Evolutionary conservation across 129 eudicot genomes (phyloP).

Genomic region (Artemisia tridentata): DNA sequence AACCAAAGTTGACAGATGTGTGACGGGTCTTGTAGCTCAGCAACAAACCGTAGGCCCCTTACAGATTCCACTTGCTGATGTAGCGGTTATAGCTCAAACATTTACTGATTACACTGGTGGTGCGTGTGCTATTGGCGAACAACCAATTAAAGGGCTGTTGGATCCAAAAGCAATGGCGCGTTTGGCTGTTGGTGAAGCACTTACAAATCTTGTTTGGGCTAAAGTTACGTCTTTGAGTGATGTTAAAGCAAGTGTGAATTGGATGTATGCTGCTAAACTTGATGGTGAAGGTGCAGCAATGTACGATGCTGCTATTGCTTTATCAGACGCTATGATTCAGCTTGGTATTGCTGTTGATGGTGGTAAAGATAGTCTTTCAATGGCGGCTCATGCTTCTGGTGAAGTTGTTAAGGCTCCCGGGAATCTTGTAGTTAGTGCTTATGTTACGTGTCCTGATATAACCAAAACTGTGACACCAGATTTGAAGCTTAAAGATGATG

Average conservation of each 20-base stretch:
- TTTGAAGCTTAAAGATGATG: constrained; percentile 77
- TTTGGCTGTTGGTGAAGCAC: constrained; percentile 90
- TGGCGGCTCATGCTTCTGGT: constrained; percentile 82
- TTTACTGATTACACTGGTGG: constrained; percentile 81
- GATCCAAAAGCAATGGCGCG: constrained; percentile 97
- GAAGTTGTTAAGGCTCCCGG: constrained; percentile 98
- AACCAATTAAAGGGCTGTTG: constrained; percentile 80
- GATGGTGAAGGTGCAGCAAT: constrained; percentile 96
- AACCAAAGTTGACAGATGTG: constrained; percentile 90
- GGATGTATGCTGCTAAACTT: constrained; percentile 98
- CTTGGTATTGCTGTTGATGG: constrained; percentile 98
- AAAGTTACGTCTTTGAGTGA: constrained; percentile 71
- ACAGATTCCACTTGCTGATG: constrained; percentile 85
- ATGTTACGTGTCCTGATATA: constrained; percentile 88
- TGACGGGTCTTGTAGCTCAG: constrained; percentile 94
- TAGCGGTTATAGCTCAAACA: constrained; percentile 92
- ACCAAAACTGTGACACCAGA: constrained; percentile 93
- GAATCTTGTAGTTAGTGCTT: constrained; percentile 88
- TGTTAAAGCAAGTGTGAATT: constrained; percentile 95
- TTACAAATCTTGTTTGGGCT: constrained; percentile 97
- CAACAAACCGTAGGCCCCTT: constrained; percentile 97
- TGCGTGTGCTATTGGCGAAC: constrained; percentile 94
- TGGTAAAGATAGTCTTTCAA: constrained; percentile 93
- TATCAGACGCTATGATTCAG: constrained; percentile 82
- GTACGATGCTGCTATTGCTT: constrained; percentile 95